Percentiles rank a stretch among this genome's conserved stretches.
These are phyloP conservation scores for Pseudomonodictys pantanalensis DNA, from an alignment of 495 filamentous ascomycete species.

Conservation along the genomic window DNA sequence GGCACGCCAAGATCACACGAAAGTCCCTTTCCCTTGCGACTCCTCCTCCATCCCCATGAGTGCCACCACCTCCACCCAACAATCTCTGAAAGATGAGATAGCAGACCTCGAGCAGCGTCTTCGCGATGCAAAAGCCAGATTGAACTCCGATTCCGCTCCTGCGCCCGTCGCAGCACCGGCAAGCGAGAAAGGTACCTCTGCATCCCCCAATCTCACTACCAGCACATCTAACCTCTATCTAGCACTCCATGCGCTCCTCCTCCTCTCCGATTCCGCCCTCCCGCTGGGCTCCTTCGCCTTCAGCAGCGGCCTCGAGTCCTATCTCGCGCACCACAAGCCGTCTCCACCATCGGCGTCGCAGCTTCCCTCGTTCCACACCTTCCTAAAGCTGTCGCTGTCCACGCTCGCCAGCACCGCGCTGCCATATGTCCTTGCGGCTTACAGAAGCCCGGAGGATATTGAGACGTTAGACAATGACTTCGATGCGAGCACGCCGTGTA, in stretches of 20 bases:
- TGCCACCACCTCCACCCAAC: conserved; percentile 11
- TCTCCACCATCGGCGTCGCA: conserved; percentile 42
- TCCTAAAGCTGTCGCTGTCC: conserved; percentile 73
- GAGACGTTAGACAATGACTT: conserved; percentile 73
- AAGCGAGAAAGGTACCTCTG: conserved; percentile 20
- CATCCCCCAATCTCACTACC: neutral
- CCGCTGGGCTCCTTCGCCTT: conserved; percentile 97
- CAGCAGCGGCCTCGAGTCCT: conserved; percentile 90
- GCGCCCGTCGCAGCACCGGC: neutral
- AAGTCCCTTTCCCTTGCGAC: neutral
- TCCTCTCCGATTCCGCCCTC: conserved; percentile 92
- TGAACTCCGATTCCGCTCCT: conserved; percentile 15
- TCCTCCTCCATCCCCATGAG: conserved; percentile 20
- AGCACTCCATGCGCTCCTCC: conserved; percentile 71
- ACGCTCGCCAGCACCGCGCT: conserved; percentile 76
- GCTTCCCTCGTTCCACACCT: conserved; percentile 57
- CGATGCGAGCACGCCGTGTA: conserved; percentile 81
- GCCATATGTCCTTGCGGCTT: conserved; percentile 78
- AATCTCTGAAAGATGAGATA: conserved; percentile 52
- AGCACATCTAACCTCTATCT: conserved; percentile 4
- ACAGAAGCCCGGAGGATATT: conserved; percentile 58
- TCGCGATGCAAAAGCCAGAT: conserved; percentile 40
- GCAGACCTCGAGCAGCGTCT: conserved; percentile 51
- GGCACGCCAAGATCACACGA: too few relatives aligned
- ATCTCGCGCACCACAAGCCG: conserved; percentile 70